Percentiles rank a stretch among this genome's conserved stretches.
These are phyloP conservation scores for Lachnellula willkommii DNA, from an alignment of 2,329 filamentous ascomycete genomes.

Conservation along the genomic window DNA sequence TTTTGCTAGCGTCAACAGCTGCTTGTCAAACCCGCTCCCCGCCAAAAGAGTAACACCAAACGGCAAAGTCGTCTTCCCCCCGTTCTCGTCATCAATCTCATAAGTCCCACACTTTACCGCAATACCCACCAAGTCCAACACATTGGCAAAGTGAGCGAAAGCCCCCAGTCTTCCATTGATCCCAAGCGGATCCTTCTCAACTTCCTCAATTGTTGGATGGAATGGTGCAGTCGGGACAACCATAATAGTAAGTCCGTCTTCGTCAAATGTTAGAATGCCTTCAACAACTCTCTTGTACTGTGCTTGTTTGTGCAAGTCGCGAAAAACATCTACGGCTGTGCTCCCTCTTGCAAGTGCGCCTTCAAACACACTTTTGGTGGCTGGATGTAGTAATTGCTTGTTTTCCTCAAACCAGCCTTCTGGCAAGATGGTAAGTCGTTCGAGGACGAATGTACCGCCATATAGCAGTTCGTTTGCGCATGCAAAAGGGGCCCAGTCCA, in stretches of 20 bases:
- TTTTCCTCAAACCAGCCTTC: constrained; percentile 41
- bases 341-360: constrained; percentile 34
- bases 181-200: constrained; percentile 44
- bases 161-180: constrained; percentile 44
- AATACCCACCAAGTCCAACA: constrained; percentile 46
- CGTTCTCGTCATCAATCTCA: constrained; percentile 9
- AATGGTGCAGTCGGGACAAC: constrained; percentile 48
- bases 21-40: constrained; percentile 36
- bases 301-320: constrained; percentile 42
- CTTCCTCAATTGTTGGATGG: constrained; percentile 43
- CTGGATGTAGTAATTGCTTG: constrained; percentile 45
- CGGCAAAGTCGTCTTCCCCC: constrained; percentile 30
- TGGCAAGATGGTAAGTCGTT: constrained; percentile 40
- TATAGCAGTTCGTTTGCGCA: constrained; percentile 47
- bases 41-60: constrained; percentile 42
- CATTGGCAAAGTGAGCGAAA: constrained; percentile 51
- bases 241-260: constrained; percentile 35
- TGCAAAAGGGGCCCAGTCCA: constrained; percentile 43
- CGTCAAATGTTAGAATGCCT: constrained; percentile 32
- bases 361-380: constrained; percentile 42
- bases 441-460: constrained; percentile 46
- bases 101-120: constrained; percentile 28
- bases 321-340: constrained; percentile 43
- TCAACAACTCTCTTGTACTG: constrained; percentile 39
- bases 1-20: constrained; percentile 34